Evolutionary conservation across 2,329 filamentous ascomycete genomes (phyloP).

Genomic region (Lojkania enalia): DNA sequence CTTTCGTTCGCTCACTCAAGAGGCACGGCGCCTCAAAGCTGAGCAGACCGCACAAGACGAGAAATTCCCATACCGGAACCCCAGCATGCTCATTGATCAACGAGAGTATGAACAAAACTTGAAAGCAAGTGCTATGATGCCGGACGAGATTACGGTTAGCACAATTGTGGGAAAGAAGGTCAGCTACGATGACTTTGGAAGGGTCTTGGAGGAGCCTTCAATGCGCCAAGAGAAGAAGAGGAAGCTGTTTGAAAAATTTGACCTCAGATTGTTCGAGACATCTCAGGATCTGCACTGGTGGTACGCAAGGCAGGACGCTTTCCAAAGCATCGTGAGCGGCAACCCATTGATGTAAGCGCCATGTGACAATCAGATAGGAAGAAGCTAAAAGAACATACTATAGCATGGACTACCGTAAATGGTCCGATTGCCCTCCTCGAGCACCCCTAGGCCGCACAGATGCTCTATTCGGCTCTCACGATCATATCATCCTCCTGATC

Average conservation of each 20-base stretch:
- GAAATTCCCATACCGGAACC: constrained; percentile 35
- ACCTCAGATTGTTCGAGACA: constrained; percentile 79
- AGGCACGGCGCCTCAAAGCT: constrained; percentile 68
- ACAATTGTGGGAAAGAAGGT: constrained; percentile 60
- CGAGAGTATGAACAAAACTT: constrained; percentile 31
- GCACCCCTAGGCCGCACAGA: constrained; percentile 76
- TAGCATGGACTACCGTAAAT: constrained; percentile 78
- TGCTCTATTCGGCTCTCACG: constrained; percentile 83
- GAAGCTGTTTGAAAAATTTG: constrained; percentile 44
- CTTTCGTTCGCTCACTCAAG: constrained; percentile 70
- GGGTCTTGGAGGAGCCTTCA: constrained; percentile 47
- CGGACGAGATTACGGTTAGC: constrained; percentile 58
- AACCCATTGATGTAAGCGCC: constrained; percentile 77
- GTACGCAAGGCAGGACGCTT: constrained; percentile 92
- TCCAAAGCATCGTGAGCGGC: constrained; percentile 86
- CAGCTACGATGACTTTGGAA: constrained; percentile 61
- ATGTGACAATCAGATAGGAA: constrained; percentile 21
- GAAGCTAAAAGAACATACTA: constrained; percentile 25
- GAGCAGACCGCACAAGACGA: constrained; percentile 48
- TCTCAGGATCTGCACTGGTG: constrained; percentile 92
- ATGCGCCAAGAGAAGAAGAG: constrained; percentile 42
- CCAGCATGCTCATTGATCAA: constrained; percentile 37
- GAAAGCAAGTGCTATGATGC: constrained; percentile 52
- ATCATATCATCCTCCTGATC: constrained; percentile 82
- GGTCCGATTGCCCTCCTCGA: constrained; percentile 86